Evolutionary conservation across 441 rosid species (phyloP).

Genomic region (Syzygium malaccense): DNA sequence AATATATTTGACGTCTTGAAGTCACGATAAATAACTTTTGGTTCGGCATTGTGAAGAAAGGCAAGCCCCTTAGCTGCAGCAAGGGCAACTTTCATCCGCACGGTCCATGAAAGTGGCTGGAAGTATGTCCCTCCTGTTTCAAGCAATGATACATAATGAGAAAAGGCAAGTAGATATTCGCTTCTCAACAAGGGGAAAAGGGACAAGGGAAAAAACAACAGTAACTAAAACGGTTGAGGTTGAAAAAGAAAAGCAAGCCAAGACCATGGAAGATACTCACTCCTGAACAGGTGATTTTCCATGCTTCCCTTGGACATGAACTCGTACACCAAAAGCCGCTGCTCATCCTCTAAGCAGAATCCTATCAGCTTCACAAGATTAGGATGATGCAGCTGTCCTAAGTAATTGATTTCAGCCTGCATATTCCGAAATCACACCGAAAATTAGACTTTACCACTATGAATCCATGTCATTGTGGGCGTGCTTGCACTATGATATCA

Average conservation of each 20-base stretch:
- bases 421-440: background rate
- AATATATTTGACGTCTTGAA: constrained; percentile 14
- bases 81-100: constrained; percentile 12
- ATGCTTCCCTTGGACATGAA: constrained; percentile 54
- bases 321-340: constrained; percentile 49
- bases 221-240: background rate
- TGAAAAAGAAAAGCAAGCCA: background rate
- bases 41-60: constrained; percentile 10
- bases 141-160: background rate
- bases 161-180: background rate
- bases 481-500: background rate
- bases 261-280: background rate
- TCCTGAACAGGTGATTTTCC: constrained; percentile 15
- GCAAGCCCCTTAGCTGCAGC: constrained; percentile 16
- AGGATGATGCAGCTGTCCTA: constrained; percentile 13
- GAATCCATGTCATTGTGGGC: background rate
- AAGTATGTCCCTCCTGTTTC: constrained; percentile 12
- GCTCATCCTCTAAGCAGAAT: constrained; percentile 14
- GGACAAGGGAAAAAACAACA: background rate
- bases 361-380: constrained; percentile 15
- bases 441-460: background rate
- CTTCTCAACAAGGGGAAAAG: background rate
- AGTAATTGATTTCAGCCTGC: constrained; percentile 17
- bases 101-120: constrained; percentile 11
- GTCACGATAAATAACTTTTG: constrained; percentile 14